phyloP scores from a whole-genome alignment of 2,329 filamentous ascomycete genomes.

The Aurifilum marmelostoma region DNA sequence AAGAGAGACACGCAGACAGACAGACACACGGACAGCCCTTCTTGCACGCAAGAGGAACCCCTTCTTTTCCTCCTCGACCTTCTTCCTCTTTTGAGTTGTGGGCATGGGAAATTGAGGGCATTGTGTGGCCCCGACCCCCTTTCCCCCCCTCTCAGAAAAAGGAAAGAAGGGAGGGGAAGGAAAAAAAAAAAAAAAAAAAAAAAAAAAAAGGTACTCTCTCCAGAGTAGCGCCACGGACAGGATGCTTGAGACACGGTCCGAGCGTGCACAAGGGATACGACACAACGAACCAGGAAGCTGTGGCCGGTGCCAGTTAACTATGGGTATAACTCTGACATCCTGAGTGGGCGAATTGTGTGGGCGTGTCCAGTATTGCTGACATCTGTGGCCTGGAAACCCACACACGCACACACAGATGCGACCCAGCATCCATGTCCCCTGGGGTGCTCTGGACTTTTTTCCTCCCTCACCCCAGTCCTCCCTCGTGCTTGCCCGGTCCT shows the following conservation, averaged over 20 bases:
- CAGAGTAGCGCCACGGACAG: neutral
- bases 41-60: no score
- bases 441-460: neutral
- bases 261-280: neutral
- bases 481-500: no score
- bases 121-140: neutral
- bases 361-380: no score
- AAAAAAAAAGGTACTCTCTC: neutral
- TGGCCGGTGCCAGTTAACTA: neutral
- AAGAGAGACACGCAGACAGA: neutral
- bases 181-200: neutral
- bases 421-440: neutral
- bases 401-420: no score
- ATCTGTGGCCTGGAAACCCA: no score
- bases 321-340: neutral
- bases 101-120: neutral
- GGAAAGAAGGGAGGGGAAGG: neutral
- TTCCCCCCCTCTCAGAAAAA: no score
- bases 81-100: no score
- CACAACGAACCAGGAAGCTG: neutral
- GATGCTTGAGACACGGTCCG: neutral
- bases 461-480: no score
- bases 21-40: no score
- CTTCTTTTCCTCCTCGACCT: no score
- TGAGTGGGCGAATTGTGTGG: neutral